Percentiles rank a stretch among this genome's conserved stretches.
These are phyloP conservation scores for Glebionis coronaria DNA, from an alignment of 129 eudicot species.

Conservation along the genomic window DNA sequence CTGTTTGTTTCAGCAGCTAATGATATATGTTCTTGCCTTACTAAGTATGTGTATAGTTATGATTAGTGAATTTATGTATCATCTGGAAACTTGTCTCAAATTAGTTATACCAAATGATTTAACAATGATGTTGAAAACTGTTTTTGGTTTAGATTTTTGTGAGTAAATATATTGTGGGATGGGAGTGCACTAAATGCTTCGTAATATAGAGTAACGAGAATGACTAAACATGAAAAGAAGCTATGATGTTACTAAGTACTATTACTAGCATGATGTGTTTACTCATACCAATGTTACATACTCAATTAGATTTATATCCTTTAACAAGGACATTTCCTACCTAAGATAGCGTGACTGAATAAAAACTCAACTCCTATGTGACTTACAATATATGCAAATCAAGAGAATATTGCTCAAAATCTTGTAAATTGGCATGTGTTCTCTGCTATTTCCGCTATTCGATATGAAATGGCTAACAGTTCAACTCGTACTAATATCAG, in stretches of 20 bases:
- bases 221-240: not conserved
- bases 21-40: not conserved
- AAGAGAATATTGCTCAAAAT: slow-evolving; percentile 4
- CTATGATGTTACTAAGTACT: slow-evolving; percentile 6
- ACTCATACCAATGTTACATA: not conserved
- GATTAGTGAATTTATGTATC: not conserved
- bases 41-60: not conserved
- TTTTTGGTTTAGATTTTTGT: not conserved
- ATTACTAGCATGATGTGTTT: not conserved
- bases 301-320: not conserved
- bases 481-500: not conserved
- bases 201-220: not conserved
- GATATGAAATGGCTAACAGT: not conserved
- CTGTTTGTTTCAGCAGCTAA: not conserved
- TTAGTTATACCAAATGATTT: not conserved
- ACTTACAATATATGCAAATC: not conserved
- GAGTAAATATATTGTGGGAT: not conserved
- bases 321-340: not conserved
- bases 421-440: not conserved
- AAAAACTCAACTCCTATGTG: not conserved
- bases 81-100: not conserved
- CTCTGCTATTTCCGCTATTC: not conserved
- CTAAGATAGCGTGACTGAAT: not conserved
- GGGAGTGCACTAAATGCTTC: not conserved
- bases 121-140: not conserved